phyloP scores from a whole-genome alignment of 73 alveolate genomes.

The Paramecium pentaurelia region DNA sequence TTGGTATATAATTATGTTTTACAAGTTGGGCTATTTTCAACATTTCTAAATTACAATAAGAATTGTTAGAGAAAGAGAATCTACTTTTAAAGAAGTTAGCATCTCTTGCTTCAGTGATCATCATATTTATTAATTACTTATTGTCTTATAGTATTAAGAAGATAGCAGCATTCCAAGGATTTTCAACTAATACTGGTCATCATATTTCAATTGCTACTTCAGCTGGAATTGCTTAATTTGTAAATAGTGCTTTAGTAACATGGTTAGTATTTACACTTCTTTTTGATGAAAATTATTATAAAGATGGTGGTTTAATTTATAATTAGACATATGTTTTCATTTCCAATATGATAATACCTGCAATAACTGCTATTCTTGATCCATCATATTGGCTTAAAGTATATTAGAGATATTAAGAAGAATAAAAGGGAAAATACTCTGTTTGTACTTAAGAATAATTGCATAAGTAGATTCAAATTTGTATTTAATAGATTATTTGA shows the following conservation, averaged over 20 bases:
- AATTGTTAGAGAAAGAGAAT: neutral
- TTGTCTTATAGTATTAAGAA: neutral
- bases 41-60: neutral
- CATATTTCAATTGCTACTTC: neutral
- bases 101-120: neutral
- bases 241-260: neutral
- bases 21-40: neutral
- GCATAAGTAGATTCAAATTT: neutral
- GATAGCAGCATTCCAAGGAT: neutral
- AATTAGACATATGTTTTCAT: neutral
- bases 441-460: neutral
- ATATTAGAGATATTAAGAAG: neutral
- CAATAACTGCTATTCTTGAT: neutral
- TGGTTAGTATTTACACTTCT: neutral
- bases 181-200: conserved; percentile 25
- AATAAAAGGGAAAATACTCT: neutral
- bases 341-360: neutral
- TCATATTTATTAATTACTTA: neutral
- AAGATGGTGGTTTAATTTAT: neutral
- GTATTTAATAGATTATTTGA: neutral
- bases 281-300: neutral
- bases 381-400: neutral
- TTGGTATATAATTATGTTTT: neutral
- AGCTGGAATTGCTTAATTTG: neutral
- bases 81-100: neutral